Conservation (phyloP, 345 rosid species). For the Euclidium syriacum region DNA sequence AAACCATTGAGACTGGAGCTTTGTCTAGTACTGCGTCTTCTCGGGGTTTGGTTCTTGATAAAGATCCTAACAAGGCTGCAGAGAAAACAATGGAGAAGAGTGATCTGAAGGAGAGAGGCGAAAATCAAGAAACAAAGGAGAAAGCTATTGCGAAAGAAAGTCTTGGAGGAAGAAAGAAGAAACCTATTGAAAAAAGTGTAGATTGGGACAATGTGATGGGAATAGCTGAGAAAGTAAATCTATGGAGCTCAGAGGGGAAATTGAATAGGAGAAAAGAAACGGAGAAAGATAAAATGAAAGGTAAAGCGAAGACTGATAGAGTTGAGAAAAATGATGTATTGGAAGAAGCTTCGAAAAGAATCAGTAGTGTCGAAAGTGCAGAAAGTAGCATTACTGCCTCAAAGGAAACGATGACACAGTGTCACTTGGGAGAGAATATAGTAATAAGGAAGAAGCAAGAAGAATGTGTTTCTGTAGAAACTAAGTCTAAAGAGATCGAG, state of each 20-base stretch:
- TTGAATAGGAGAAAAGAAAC: background rate
- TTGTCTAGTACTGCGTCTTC: conserved; percentile 12
- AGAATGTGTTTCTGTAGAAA: conserved; percentile 8
- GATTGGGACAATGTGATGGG: conserved; percentile 6
- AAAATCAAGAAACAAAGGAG: background rate
- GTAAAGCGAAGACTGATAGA: background rate
- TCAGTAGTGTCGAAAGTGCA: background rate
- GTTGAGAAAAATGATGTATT: conserved; percentile 8
- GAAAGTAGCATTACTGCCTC: conserved; percentile 16
- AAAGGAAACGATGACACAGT: background rate
- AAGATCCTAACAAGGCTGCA: conserved; percentile 13
- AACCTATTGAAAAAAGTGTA: background rate
- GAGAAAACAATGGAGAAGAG: conserved; percentile 23
- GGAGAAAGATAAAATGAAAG: conserved; percentile 3
- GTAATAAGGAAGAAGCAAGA: conserved; percentile 10
- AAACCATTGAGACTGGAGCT: conserved; percentile 20
- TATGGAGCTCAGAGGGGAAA: conserved; percentile 26
- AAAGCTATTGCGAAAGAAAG: background rate
- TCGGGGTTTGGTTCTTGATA: background rate
- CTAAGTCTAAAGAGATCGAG: conserved; percentile 2
- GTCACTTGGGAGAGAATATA: background rate
- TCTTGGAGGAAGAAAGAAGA: conserved; percentile 5
- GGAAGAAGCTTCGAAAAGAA: conserved; percentile 24
- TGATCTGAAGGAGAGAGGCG: conserved; percentile 12
- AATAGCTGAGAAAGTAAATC: conserved; percentile 23